phyloP scores from a whole-genome alignment of 768 basidiomycete species.

The Serendipita sp. region DNA sequence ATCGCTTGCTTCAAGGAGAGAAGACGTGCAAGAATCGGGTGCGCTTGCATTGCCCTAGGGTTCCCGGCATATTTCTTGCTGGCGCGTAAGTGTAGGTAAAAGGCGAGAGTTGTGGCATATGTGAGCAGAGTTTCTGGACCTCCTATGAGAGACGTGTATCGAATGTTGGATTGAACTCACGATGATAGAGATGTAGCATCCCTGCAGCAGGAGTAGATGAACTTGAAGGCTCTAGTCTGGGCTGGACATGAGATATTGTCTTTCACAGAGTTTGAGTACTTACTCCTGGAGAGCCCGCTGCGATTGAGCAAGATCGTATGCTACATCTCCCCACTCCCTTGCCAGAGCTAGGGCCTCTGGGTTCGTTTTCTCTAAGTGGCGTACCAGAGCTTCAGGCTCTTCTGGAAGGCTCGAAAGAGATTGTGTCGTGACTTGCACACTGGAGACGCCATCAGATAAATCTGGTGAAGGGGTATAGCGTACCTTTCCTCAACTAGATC shows the following conservation, averaged over 20 bases:
- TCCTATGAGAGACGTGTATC: neutral
- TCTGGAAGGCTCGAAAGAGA: conserved; percentile 26
- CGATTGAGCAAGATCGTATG: conserved; percentile 33
- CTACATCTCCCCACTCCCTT: conserved; percentile 69
- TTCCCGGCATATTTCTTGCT: conserved; percentile 45
- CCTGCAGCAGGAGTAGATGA: conserved; percentile 44
- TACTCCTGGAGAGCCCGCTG: conserved; percentile 42
- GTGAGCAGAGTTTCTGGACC: conserved; percentile 70
- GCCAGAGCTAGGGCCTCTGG: conserved; percentile 71
- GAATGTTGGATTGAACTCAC: conserved; percentile 33
- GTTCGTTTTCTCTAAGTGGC: conserved; percentile 55
- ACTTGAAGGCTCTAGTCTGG: conserved; percentile 34
- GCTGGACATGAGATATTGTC: neutral
- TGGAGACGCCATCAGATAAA: neutral
- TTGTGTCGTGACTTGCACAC: conserved; percentile 19
- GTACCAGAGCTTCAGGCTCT: conserved; percentile 45
- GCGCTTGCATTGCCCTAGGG: conserved; percentile 36
- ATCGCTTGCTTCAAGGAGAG: conserved; percentile 73
- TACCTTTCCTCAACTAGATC: conserved; percentile 19
- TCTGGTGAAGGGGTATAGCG: neutral
- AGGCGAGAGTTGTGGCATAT: conserved; percentile 80
- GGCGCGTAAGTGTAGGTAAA: conserved; percentile 78
- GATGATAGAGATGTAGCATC: conserved; percentile 75
- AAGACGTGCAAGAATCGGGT: conserved; percentile 58
- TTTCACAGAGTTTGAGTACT: conserved; percentile 13